Evolutionary conservation across 495 filamentous ascomycete species (phyloP).

Genomic region (Coniosporium apollinis): DNA sequence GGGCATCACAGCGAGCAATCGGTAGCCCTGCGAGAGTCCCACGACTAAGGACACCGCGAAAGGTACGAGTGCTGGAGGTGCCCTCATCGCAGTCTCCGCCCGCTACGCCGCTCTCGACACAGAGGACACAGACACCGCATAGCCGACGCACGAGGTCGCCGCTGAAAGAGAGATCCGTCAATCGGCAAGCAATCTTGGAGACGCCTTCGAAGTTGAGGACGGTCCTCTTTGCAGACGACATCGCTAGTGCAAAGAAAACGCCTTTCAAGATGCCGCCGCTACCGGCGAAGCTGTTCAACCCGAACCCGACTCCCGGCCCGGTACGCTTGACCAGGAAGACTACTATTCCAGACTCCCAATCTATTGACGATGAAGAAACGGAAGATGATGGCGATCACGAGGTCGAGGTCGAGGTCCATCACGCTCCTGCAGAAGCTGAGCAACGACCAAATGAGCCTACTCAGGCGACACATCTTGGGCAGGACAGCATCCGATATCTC

Average conservation of each 20-base stretch:
- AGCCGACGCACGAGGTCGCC: neutral
- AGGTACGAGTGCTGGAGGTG: neutral
- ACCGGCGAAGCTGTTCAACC: too few relatives aligned
- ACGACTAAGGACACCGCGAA: neutral
- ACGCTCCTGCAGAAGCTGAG: too few relatives aligned
- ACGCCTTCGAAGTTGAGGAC: neutral
- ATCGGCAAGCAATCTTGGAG: neutral
- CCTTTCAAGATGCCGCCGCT: neutral
- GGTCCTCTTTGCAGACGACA: neutral
- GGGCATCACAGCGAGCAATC: too few relatives aligned
- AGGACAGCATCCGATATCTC: too few relatives aligned
- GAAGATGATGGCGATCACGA: conserved; percentile 1
- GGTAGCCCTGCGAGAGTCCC: too few relatives aligned
- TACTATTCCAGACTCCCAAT: neutral
- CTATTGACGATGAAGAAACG: neutral
- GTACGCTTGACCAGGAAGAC: too few relatives aligned
- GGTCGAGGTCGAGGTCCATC: too few relatives aligned
- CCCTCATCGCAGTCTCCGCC: conserved; percentile 1
- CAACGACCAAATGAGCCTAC: too few relatives aligned
- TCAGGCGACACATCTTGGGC: too few relatives aligned
- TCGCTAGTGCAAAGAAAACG: neutral
- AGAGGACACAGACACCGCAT: neutral
- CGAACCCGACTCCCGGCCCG: too few relatives aligned
- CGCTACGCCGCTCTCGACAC: neutral
- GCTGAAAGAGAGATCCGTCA: neutral